Evolutionary conservation across 495 filamentous ascomycete genomes (phyloP), one percentile per base, ranked within the genome.

Genomic region (Cladorrhinum samala): DNA sequence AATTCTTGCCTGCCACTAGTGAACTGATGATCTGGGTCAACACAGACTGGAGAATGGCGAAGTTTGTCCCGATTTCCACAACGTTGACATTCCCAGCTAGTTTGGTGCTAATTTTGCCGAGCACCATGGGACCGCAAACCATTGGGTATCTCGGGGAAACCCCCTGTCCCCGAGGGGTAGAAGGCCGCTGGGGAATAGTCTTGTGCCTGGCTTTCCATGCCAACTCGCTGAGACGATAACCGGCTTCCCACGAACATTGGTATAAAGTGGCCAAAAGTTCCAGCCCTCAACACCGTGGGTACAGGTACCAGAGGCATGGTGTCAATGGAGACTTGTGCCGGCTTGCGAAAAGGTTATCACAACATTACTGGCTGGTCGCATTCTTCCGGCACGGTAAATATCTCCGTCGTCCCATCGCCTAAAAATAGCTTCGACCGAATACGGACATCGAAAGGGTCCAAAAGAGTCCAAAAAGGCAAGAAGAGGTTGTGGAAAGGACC

Each of bases 351-450:
- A 27, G 36, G 2, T 3, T 19, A 23, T 4, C 8, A 17, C 7
- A 14, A n/a, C 17, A 18, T 41, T 9, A 18, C n/a, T 14, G 20
- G 30, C 21, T 36, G 27, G 45, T 18, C 6, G 41, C 17, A 56
- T 56, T 47, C 53, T 51, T 25, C 54, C 47, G 48, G 54, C 6
- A 2, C 50, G 37, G 39, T 13, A 52, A 57, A 54, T 47, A 17
- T 47, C 11, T 47, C 45, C 23, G 45, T 27, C n/a, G 14, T 41
- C 20, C 5, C 14, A 17, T 9, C 27, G 27, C 11, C 54, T 47
- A 51, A 51, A 56, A 51, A 51, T 56, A 56, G 48, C 47, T 39
- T 30, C 21, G n/a, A 20, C 40, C 39, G 20, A 17, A 53, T 25
- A 13, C 17, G 39, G 39, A 36, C 9, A 9, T 3, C 9, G 39